Evolutionary conservation across 2,329 filamentous ascomycete genomes (phyloP).

Genomic region (Trichoderma sp.): DNA sequence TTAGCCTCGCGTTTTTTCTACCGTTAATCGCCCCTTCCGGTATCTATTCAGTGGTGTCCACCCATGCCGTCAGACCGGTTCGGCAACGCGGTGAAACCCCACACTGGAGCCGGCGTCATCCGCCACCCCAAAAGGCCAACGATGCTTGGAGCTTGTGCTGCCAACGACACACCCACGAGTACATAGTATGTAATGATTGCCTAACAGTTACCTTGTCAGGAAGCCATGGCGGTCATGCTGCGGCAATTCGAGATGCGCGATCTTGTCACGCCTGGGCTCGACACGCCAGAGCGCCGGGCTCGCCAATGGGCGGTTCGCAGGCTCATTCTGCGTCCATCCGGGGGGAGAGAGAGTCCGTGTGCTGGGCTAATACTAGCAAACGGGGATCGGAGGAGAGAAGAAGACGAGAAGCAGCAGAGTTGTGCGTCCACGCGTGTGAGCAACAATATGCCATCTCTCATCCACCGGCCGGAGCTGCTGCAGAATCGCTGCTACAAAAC

Average conservation of each 20-base stretch:
- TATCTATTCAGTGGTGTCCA: slow-evolving; percentile 6
- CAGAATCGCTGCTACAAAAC: not conserved
- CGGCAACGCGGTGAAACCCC: slow-evolving; percentile 11
- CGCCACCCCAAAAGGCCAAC: not conserved
- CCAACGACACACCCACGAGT: not conserved
- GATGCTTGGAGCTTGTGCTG: not conserved
- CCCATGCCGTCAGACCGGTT: slow-evolving; percentile 17
- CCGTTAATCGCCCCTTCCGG: slow-evolving; percentile 6
- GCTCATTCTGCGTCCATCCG: not conserved
- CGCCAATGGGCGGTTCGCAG: not conserved
- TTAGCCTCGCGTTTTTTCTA: not conserved
- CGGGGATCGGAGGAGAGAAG: not conserved
- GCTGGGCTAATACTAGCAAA: not conserved
- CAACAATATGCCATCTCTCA: not conserved
- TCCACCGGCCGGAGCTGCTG: not conserved
- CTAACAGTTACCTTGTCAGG: slow-evolving; percentile 12
- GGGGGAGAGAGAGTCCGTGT: not conserved
- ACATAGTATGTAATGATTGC: slow-evolving; percentile 20
- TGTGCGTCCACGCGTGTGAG: no score
- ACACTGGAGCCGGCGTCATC: not conserved
- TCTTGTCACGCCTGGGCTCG: not conserved
- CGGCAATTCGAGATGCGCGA: not conserved
- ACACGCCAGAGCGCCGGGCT: not conserved
- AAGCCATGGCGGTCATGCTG: slow-evolving; percentile 1
- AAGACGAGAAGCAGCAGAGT: not conserved